Conservation (phyloP, 768 basidiomycete genomes). For the Lactarius indigo region DNA sequence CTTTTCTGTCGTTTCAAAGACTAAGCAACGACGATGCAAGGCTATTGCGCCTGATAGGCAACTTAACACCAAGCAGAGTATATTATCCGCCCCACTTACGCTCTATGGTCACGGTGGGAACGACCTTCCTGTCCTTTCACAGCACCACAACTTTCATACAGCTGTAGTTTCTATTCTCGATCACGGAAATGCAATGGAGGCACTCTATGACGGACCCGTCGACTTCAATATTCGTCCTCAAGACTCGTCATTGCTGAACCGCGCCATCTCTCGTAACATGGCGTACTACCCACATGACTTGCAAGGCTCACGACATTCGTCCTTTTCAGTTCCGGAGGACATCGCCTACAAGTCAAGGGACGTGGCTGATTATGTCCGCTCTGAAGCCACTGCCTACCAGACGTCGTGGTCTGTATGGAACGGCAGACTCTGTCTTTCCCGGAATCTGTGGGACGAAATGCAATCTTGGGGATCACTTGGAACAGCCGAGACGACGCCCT, state of each 20-base stretch:
- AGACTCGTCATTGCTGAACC: not conserved
- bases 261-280: not conserved
- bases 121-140: no score
- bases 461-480: conserved; percentile 8
- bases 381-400: not conserved
- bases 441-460: not conserved
- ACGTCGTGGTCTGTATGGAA: conserved; percentile 9
- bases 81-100: no score
- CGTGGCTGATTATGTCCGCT: not conserved
- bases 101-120: no score
- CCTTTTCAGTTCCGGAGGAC: conserved; percentile 31
- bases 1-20: conserved; percentile 39
- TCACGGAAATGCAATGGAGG: conserved; percentile 4
- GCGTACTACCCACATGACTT: conserved; percentile 5
- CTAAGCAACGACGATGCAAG: conserved; percentile 20
- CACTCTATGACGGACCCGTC: not conserved
- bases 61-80: no score
- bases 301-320: not conserved
- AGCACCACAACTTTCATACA: not conserved
- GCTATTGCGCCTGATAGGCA: conserved; percentile 2
- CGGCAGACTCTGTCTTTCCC: not conserved
- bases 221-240: not conserved
- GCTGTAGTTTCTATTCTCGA: not conserved
- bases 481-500: not conserved
- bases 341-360: conserved; percentile 6